A percentile compares a stretch with the other conserved stretches of the same genome.
Evolutionary conservation across 257 asterid species (phyloP).

Genomic region (Ehretia macrophylla): DNA sequence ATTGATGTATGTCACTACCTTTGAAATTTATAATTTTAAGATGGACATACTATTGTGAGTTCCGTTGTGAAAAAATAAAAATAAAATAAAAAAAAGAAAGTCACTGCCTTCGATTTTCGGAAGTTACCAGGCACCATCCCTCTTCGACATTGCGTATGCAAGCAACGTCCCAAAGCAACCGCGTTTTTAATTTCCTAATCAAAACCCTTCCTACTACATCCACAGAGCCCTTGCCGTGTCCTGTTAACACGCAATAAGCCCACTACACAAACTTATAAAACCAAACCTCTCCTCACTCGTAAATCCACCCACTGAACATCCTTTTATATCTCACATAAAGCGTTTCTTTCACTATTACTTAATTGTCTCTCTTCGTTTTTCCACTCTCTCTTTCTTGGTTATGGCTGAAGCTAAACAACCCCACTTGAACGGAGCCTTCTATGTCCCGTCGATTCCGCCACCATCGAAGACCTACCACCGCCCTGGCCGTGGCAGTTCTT

Average conservation of each 20-base stretch:
- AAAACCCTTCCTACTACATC: too few species aligned
- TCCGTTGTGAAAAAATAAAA: too few species aligned
- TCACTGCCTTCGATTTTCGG: neutral
- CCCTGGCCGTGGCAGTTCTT: conserved; percentile 46
- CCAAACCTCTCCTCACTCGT: neutral
- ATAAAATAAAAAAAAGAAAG: too few species aligned
- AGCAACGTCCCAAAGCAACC: too few species aligned
- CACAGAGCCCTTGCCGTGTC: too few species aligned
- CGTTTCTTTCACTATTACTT: too few species aligned
- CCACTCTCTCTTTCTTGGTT: neutral
- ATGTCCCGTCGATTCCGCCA: conserved; percentile 81
- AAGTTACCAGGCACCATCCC: neutral
- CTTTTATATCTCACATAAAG: too few species aligned
- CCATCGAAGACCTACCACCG: conserved; percentile 52
- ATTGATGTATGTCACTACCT: too few species aligned
- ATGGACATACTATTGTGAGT: too few species aligned
- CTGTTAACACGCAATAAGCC: too few species aligned
- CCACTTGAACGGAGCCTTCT: conserved; percentile 42
- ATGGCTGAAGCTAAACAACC: neutral
- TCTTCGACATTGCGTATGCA: neutral
- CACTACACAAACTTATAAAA: too few species aligned
- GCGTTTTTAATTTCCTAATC: neutral
- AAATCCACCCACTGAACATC: neutral
- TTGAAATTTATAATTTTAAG: too few species aligned
- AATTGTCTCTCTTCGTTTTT: neutral